phyloP scores from a whole-genome alignment of 2,329 filamentous ascomycete genomes.

The Acarospora socialis region DNA sequence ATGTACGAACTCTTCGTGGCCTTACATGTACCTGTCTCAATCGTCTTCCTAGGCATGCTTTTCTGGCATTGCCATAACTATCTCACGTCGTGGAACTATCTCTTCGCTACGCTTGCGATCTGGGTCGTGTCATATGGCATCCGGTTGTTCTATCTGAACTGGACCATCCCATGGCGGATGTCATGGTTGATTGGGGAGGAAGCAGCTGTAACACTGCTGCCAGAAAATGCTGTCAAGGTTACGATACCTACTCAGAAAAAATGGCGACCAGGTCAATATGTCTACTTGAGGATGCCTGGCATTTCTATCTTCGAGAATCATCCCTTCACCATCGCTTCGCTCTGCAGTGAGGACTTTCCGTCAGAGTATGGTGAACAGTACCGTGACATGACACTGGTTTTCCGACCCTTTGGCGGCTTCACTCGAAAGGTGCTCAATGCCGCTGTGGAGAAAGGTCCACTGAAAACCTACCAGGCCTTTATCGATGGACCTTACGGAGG shows the following conservation, averaged over 20 bases:
- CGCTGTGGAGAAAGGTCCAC: slow-evolving; percentile 71
- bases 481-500: slow-evolving; percentile 91
- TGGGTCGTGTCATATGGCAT: slow-evolving; percentile 61
- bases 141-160: slow-evolving; percentile 77
- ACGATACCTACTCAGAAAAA: slow-evolving; percentile 86
- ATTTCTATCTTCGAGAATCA: slow-evolving; percentile 87
- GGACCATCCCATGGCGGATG: slow-evolving; percentile 64
- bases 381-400: slow-evolving; percentile 78
- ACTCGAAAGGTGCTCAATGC: slow-evolving; percentile 73
- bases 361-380: slow-evolving; percentile 82
- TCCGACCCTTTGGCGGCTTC: slow-evolving; percentile 83
- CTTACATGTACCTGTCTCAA: slow-evolving; percentile 67
- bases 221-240: slow-evolving; percentile 89
- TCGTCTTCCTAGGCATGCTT: slow-evolving; percentile 67
- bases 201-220: slow-evolving; percentile 74
- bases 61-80: slow-evolving; percentile 97
- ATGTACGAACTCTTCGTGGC: slow-evolving; percentile 79
- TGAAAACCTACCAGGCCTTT: slow-evolving; percentile 84
- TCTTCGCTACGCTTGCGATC: slow-evolving; percentile 67
- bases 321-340: slow-evolving; percentile 84
- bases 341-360: slow-evolving; percentile 86
- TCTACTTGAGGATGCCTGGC: slow-evolving; percentile 86
- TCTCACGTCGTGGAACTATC: slow-evolving; percentile 76
- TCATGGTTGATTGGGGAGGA: slow-evolving; percentile 84
- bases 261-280: slow-evolving; percentile 88